Conservation (phyloP, 2,329 filamentous ascomycete species). For the Exserohilum rostratum region DNA sequence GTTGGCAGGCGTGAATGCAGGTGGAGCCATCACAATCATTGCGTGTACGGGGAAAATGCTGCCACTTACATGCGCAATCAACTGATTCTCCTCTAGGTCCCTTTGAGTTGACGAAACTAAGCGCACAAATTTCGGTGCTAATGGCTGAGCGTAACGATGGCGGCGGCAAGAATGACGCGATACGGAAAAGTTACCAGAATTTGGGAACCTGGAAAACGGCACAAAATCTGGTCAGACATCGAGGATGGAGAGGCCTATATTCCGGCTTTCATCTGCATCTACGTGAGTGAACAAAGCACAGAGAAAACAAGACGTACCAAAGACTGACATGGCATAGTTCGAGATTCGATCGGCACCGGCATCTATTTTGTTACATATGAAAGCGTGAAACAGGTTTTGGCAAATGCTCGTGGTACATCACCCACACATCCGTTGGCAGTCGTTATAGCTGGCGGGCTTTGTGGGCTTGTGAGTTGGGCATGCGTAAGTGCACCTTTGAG, state of each 20-base stretch:
- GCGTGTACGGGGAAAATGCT: slow-evolving; percentile 61
- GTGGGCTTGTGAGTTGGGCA: slow-evolving; percentile 84
- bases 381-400: slow-evolving; percentile 80
- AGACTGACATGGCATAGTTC: slow-evolving; percentile 59
- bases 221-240: slow-evolving; percentile 75
- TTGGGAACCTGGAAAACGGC: slow-evolving; percentile 79
- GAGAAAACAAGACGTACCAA: neutral
- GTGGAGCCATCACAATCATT: slow-evolving; percentile 78
- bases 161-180: slow-evolving; percentile 43
- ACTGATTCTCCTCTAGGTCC: slow-evolving; percentile 60
- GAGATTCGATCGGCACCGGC: slow-evolving; percentile 81
- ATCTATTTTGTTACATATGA: slow-evolving; percentile 93
- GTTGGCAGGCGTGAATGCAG: slow-evolving; percentile 77
- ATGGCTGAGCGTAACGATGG: slow-evolving; percentile 67
- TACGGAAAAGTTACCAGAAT: slow-evolving; percentile 70
- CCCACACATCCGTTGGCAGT: slow-evolving; percentile 82
- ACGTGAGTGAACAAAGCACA: slow-evolving; percentile 57
- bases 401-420: slow-evolving; percentile 73
- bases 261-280: slow-evolving; percentile 81
- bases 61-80: neutral
- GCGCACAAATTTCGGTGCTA: slow-evolving; percentile 81
- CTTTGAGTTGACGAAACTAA: slow-evolving; percentile 89
- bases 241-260: slow-evolving; percentile 76
- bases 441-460: slow-evolving; percentile 77
- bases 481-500: slow-evolving; percentile 60